Conservation (phyloP, 371 early-diverging fungal species). For the Saksenaea oblongispora region DNA sequence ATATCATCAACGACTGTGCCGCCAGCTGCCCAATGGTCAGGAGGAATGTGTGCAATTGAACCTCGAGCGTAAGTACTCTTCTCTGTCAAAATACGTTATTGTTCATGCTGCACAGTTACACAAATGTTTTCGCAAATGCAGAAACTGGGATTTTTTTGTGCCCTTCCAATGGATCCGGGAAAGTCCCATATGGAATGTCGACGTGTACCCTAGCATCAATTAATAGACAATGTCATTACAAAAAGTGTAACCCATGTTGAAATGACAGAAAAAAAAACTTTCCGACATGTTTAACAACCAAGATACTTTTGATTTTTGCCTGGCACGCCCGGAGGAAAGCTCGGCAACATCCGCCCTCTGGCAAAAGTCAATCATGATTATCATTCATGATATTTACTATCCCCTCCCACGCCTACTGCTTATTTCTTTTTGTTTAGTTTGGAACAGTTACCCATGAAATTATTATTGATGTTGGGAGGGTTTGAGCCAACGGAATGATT, state of each 20-base stretch:
- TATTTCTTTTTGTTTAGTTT: background rate
- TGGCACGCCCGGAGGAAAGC: background rate
- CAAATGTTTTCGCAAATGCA: constrained; percentile 64
- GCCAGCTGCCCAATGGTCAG: constrained; percentile 29
- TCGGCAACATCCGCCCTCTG: background rate
- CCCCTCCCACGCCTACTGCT: background rate
- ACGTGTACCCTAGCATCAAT: constrained; percentile 19
- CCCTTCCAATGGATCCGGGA: constrained; percentile 57
- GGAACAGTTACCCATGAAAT: background rate
- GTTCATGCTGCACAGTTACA: constrained; percentile 28
- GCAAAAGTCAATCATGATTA: background rate
- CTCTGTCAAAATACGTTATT: background rate
- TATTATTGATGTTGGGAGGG: background rate
- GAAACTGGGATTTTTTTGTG: constrained; percentile 59
- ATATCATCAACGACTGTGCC: constrained; percentile 43
- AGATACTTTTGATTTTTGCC: constrained; percentile 1
- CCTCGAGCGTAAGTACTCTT: constrained; percentile 44
- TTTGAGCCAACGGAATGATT: background rate
- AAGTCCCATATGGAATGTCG: constrained; percentile 56
- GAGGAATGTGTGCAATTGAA: constrained; percentile 48
- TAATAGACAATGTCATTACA: background rate
- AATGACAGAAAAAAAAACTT: background rate
- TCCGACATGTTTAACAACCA: background rate
- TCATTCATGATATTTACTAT: background rate
- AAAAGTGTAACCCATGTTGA: background rate